Conservation (phyloP, 1,284 basidiomycete genomes). For the Leccinum cinnamomeum region DNA sequence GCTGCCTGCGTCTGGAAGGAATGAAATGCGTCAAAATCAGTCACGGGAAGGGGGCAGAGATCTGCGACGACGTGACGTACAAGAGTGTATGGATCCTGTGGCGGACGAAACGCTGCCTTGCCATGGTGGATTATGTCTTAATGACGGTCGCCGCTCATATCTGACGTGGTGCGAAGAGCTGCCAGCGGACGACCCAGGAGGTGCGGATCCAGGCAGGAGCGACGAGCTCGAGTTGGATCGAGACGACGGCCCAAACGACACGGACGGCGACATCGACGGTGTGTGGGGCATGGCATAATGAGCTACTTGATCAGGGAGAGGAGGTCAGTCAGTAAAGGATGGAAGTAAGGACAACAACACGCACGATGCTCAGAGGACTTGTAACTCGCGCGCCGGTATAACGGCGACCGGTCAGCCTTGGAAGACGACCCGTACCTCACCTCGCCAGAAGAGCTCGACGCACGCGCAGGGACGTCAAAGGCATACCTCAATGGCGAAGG, state of each 20-base stretch:
- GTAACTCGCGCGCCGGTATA: slow-evolving; percentile 37
- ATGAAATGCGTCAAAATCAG: slow-evolving; percentile 6
- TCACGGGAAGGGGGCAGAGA: slow-evolving; percentile 9
- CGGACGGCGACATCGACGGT: slow-evolving; percentile 32
- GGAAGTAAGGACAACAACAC: slow-evolving; percentile 10
- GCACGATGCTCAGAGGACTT: slow-evolving; percentile 36
- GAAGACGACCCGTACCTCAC: slow-evolving; percentile 31
- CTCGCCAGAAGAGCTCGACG: slow-evolving; percentile 21
- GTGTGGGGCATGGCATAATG: slow-evolving; percentile 32
- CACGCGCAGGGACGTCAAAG: slow-evolving; percentile 22
- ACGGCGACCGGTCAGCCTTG: slow-evolving; percentile 27
- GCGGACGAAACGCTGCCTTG: slow-evolving; percentile 40
- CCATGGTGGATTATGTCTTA: slow-evolving; percentile 45
- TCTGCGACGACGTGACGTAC: slow-evolving; percentile 23
- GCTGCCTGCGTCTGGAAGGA: slow-evolving; percentile 25
- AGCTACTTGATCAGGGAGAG: slow-evolving; percentile 22
- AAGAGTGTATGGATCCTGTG: slow-evolving; percentile 30
- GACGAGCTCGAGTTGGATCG: slow-evolving; percentile 51
- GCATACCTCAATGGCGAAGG: slow-evolving; percentile 35
- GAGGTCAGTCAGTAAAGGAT: slow-evolving; percentile 1
- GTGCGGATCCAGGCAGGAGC: slow-evolving; percentile 37
- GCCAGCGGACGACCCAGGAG: slow-evolving; percentile 28
- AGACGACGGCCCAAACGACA: slow-evolving; percentile 40
- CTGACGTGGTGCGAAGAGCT: slow-evolving; percentile 32
- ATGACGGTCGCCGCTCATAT: slow-evolving; percentile 41